phyloP scores from a whole-genome alignment of 1,284 basidiomycete species.

The Sporisorium iseilematis-ciliati region DNA sequence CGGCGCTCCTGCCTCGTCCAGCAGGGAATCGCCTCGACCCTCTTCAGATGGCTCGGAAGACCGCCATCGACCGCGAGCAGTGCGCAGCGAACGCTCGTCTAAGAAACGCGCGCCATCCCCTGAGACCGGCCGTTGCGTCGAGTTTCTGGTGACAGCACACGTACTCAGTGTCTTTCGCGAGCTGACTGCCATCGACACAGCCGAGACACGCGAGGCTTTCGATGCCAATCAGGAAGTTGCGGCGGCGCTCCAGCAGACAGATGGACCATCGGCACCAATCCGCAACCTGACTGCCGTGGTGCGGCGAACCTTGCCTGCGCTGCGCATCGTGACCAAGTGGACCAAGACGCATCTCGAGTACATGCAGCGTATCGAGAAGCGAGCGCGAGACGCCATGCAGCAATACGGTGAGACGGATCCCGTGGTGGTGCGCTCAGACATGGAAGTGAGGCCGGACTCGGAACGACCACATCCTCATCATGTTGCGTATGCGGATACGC shows the following conservation, averaged over 20 bases:
- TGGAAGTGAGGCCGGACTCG: constrained; percentile 34
- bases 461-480: constrained; percentile 26
- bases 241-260: constrained; percentile 4
- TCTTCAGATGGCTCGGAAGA: constrained; percentile 37
- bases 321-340: constrained; percentile 92
- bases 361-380: constrained; percentile 70
- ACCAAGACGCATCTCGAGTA: constrained; percentile 82
- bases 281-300: constrained; percentile 86
- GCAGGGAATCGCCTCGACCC: constrained; percentile 30
- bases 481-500: constrained; percentile 64
- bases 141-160: constrained; percentile 79
- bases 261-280: constrained; percentile 70
- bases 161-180: constrained; percentile 79
- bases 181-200: constrained; percentile 78
- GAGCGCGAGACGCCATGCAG: constrained; percentile 44
- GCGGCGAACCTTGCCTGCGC: constrained; percentile 84
- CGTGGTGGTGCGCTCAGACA: constrained; percentile 29
- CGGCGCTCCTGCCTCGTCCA: constrained; percentile 22
- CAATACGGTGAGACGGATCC: constrained; percentile 26
- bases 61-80: constrained; percentile 33
- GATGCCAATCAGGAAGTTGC: constrained; percentile 73
- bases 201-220: constrained; percentile 72
- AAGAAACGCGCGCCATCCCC: constrained; percentile 37
- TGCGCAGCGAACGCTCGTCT: constrained; percentile 75
- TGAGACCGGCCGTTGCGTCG: constrained; percentile 68